Evolutionary conservation across 176 grass and related monocot genomes (phyloP).

Genomic region (Triticum monococcum): DNA sequence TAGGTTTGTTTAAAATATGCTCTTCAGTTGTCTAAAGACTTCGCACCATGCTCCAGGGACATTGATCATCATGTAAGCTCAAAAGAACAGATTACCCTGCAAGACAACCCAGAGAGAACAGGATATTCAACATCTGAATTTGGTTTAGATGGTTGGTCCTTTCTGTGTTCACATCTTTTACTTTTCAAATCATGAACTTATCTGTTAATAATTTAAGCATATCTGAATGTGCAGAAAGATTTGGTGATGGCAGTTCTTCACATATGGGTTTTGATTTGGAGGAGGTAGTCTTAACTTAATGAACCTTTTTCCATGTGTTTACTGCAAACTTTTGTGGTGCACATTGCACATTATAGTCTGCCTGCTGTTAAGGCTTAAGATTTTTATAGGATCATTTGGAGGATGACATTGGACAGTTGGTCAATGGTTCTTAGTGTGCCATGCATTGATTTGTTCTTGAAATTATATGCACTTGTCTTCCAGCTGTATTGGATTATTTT

Average conservation of each 20-base stretch:
- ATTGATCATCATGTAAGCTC: conserved; percentile 91
- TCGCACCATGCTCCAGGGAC: conserved; percentile 52
- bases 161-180: conserved; percentile 26
- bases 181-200: neutral
- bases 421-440: neutral
- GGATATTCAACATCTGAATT: conserved; percentile 82
- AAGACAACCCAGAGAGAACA: conserved; percentile 86
- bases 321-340: neutral
- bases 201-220: conserved; percentile 27
- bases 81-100: conserved; percentile 98
- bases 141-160: conserved; percentile 94
- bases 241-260: conserved; percentile 97
- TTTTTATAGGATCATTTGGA: neutral
- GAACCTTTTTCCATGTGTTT: conserved; percentile 12
- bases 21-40: conserved; percentile 24
- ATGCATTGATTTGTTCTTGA: neutral
- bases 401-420: neutral
- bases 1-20: conserved; percentile 14
- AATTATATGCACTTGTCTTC: neutral
- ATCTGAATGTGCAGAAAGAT: conserved; percentile 71
- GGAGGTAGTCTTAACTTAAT: conserved; percentile 54
- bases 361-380: neutral
- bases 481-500: neutral
- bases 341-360: neutral
- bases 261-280: conserved; percentile 97